Base-by-base conservation (phyloP, 2,329 filamentous ascomycete species). In the Cladosporium colombiae region DNA sequence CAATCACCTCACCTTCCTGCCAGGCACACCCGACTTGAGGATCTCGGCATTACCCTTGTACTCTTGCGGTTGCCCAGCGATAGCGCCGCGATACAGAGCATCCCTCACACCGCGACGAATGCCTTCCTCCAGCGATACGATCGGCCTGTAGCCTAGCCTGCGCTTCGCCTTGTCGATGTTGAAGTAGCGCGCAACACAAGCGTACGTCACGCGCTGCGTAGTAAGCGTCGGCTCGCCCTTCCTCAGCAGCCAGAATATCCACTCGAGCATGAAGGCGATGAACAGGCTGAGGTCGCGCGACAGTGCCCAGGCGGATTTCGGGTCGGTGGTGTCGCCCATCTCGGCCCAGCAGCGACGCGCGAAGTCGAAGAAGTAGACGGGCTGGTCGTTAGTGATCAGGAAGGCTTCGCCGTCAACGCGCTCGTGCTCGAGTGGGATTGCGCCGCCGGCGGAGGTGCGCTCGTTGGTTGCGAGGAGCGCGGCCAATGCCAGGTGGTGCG, bases 141-240 rank as follows among this genome's bases (percentile, higher is more conserved):
- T 78, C 3, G 91, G 90, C 75, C 79, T 76, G 78, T 93, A 93
- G 3, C 88, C 88, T 64, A 93, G 79, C 70, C 90, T 82, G 71
- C 77, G 81, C 82, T 87, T 90, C 65, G 91, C 91, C 84, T 93
- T 93, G 66, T 82, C 81, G 75, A 92, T 92, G 79, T 88, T 88
- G 78, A 91, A 92, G 79, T 92, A 93, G 65, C 91, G 83, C 65
- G 88, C 90, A 88, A 92, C 91, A 76, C 85, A 88, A 74, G 86
- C 87, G 76, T 89, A 91, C 70, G 85, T 81, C 67, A 91, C 81
- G 70, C 82, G 78, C 65, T 79, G 77, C 66, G 78, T 70, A 13
- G 79, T 82, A 70, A 84, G 64, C 58, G 81, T 83, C 18, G 82
- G 81, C 68, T 76, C 81, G 8, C 81, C 81, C 35, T 81, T 56